Base-by-base conservation (phyloP, 768 basidiomycete genomes). In the Russula vinacea region DNA sequence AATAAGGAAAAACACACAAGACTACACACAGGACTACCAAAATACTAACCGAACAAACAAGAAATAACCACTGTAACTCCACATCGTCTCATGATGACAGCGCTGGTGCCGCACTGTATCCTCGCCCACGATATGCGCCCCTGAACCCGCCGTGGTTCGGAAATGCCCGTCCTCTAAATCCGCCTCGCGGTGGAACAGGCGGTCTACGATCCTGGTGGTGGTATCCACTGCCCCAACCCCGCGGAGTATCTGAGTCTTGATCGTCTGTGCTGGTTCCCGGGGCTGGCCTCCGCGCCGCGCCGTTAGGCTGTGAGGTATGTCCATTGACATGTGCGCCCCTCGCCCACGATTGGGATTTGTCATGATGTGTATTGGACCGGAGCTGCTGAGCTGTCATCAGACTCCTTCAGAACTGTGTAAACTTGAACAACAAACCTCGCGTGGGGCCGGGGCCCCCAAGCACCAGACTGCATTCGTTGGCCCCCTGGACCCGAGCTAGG, bases 301-400 rank as follows among this genome's bases (percentile, higher is more conserved):
- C 70, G 37, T 71, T 73, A 29, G 60, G 44, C 53, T 33, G 55
- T 22, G 50, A 67, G 60, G 70, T 72, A 17, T 69, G 69, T 14
- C 65, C 71, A 33, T 71, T 73, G 17, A 64, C 47, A 35, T 59
- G 66, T 11, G 37, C 37, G 32, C 73, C 70, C 73, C 75, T 49
- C 80, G 78, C 3, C 78, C 80, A 58, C 83, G 79, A 72, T 88
- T 86, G 0, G 91, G 91, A 70, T 93, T 92, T 16, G 82, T 73
- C 87, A 92, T 89, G 60, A 92, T 92, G 39, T 84, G 81, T 17
- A 91, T 79, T 4, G 82, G 81, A 2, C 74, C 57, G 24, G 40
- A 66, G 72, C 71, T 59, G n/a, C n/a, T 75, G 75, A 62, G 58
- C 58, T 59, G 55, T 67, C 29, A 45, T 33, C 63, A 54, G 58